Percentiles rank a stretch among this genome's conserved stretches.
These are phyloP conservation scores for Bruguiera sexangula DNA, from an alignment of 345 rosid genomes.

Conservation along the genomic window DNA sequence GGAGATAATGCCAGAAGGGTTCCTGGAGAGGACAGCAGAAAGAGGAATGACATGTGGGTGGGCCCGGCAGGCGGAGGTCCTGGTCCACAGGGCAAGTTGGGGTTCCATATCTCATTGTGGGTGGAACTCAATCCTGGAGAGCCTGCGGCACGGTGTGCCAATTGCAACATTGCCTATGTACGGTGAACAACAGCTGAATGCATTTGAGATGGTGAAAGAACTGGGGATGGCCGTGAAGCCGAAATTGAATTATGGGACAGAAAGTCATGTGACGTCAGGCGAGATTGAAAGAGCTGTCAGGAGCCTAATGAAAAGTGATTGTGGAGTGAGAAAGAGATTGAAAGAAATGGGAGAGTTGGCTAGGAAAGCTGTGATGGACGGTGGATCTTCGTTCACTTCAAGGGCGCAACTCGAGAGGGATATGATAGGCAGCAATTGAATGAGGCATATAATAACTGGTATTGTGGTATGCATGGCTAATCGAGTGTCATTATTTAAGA, in stretches of 20 bases:
- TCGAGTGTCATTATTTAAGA: too few relatives aligned
- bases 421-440: constrained; percentile 3
- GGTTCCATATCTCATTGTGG: constrained; percentile 14
- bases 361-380: constrained; percentile 18
- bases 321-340: constrained; percentile 24
- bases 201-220: constrained; percentile 28
- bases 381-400: constrained; percentile 27
- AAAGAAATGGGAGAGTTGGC: constrained; percentile 22
- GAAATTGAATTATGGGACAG: constrained; percentile 28
- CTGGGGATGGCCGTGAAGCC: constrained; percentile 10
- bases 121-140: constrained; percentile 16
- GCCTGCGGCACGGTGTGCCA: constrained; percentile 24
- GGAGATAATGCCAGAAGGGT: constrained; percentile 36
- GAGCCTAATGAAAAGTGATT: constrained; percentile 21
- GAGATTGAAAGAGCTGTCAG: constrained; percentile 24
- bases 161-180: constrained; percentile 34
- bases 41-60: constrained; percentile 34
- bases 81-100: constrained; percentile 5
- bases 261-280: constrained; percentile 14
- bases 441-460: neutral
- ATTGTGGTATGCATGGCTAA: too few relatives aligned
- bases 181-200: constrained; percentile 19
- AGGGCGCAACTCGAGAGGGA: constrained; percentile 16
- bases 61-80: constrained; percentile 8
- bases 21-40: constrained; percentile 26